A percentile compares a stretch with the other conserved stretches of the same genome.
These are phyloP conservation scores for Malus hybrid DNA, from an alignment of 331 rosid species.

Conservation along the genomic window DNA sequence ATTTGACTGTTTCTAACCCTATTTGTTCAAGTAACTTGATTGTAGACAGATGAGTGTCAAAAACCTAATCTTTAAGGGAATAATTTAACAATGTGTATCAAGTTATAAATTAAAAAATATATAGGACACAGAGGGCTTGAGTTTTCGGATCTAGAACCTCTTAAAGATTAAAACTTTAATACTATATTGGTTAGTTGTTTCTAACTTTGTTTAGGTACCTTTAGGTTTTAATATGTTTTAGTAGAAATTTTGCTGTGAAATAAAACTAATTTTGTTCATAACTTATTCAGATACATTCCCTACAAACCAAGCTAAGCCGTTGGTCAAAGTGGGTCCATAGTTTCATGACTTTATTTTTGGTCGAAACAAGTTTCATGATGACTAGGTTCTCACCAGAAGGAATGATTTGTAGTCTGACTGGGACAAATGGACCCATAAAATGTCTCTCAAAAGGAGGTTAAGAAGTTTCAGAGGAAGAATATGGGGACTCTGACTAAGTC, in stretches of 20 bases:
- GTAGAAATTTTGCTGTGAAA: not conserved
- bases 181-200: not conserved
- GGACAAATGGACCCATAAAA: slow-evolving; percentile 12
- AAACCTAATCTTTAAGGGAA: not conserved
- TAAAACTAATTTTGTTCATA: not conserved
- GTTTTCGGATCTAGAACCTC: not conserved
- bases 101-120: too few relatives aligned
- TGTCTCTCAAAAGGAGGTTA: slow-evolving; percentile 14
- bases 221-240: not conserved
- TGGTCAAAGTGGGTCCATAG: slow-evolving; percentile 31
- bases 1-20: not conserved
- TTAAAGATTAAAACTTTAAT: too few relatives aligned
- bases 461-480: not conserved
- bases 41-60: not conserved
- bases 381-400: slow-evolving; percentile 12
- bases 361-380: too few relatives aligned
- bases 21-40: not conserved
- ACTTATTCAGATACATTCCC: not conserved
- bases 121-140: not conserved
- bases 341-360: slow-evolving; percentile 8
- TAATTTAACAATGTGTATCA: not conserved
- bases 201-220: not conserved
- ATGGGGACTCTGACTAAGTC: not conserved
- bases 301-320: slow-evolving; percentile 12
- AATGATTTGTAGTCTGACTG: slow-evolving; percentile 5